Conservation (phyloP, 2,329 filamentous ascomycete genomes). For the Curvularia sp. region DNA sequence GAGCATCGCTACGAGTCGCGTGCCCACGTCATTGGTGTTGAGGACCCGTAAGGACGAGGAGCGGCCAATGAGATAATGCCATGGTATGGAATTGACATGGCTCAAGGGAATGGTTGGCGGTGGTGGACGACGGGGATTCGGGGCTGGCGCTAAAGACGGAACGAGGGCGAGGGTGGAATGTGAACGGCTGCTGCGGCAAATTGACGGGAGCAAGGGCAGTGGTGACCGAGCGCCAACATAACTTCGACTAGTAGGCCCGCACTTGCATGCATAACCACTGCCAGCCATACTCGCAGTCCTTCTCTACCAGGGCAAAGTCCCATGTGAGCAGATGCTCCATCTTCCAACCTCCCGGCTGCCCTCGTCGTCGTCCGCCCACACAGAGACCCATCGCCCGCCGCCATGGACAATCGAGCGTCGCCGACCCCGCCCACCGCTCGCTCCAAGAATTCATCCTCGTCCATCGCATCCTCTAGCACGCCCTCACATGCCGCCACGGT, state of each 20-base stretch:
- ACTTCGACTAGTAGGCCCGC: constrained; percentile 18
- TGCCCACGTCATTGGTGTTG: constrained; percentile 18
- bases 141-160: constrained; percentile 14
- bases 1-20: constrained; percentile 10
- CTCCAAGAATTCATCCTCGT: constrained; percentile 38
- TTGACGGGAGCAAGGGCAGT: constrained; percentile 18
- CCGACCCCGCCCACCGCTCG: constrained; percentile 43
- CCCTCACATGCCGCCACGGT: constrained; percentile 31
- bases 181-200: constrained; percentile 24
- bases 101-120: constrained; percentile 13
- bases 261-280: constrained; percentile 21
- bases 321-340: constrained; percentile 30
- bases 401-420: constrained; percentile 43
- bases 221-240: constrained; percentile 19
- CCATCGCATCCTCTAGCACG: constrained; percentile 37
- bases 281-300: constrained; percentile 19
- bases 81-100: constrained; percentile 11
- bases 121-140: constrained; percentile 7
- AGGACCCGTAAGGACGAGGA: not conserved
- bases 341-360: constrained; percentile 19
- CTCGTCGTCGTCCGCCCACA: constrained; percentile 20
- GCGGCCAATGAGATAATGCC: constrained; percentile 9
- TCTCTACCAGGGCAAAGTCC: constrained; percentile 24
- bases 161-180: constrained; percentile 7
- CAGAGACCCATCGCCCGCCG: constrained; percentile 20